Base-by-base conservation (phyloP, 148 eudicot species). In the Rhododendron molle region DNA sequence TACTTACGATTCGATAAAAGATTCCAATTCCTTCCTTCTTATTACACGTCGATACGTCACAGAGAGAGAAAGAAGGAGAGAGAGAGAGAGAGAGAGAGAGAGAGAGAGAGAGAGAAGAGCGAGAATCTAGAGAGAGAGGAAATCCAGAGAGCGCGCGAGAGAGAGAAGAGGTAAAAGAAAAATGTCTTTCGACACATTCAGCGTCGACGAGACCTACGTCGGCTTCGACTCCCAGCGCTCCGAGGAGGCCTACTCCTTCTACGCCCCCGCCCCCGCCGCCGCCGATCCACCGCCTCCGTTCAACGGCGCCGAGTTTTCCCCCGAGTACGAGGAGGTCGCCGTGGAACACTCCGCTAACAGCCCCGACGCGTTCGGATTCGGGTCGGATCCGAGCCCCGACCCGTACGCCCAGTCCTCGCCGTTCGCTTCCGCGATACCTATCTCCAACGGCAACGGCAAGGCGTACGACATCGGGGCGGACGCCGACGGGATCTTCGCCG, bases 391-490 rank as follows among this genome's bases (percentile, higher is more conserved):
- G 71, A 88, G 88, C 87, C 83, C 88, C 74, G 87, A 58, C 26
- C 65, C 9, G 73, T 90, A 85, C 84, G 84, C 88, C 5, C 76
- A 89, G 5, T 77, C 95, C 28, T 52, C 91, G 52, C 93, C 95
- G 52, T 91, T 91, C 28, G 1, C n/a, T 38, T 90, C 92, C 2
- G 65, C 91, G 76, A 71, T 93, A 12, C 93, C 91, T 40, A 79
- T 90, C 56, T 85, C 96, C 1, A 95, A 96, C 76, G 96, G 99
- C 15, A 92, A 91, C 81, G 97, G 95, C 2, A 87, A 88, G 20
- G 88, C 92, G 18, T 94, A 92, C 76, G 91, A 90, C 83, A 36
- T 92, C 21, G 93, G 92, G 9, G 91, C 69, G 44, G 96, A 93
- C 81, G 88, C 92, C 15, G 96, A 92, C 7, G 98, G 97, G 28